Evolutionary conservation across 495 filamentous ascomycete species (phyloP).

Genomic region (Penicillium pancosmium): DNA sequence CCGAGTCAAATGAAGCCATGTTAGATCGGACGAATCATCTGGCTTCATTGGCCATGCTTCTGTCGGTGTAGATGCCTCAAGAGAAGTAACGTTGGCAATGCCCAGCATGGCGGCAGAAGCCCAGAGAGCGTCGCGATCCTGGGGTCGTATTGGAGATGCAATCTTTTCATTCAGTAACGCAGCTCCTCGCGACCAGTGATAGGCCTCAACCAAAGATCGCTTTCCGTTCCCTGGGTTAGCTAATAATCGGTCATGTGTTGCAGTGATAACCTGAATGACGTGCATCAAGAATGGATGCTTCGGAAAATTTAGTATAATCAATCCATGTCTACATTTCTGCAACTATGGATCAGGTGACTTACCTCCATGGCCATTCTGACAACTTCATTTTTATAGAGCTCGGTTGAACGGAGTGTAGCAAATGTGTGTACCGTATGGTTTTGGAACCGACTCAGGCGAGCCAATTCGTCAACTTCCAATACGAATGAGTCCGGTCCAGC

Average conservation of each 20-base stretch:
- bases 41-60: conserved; percentile 44
- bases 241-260: conserved; percentile 39
- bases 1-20: conserved; percentile 37
- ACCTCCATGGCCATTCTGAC: conserved; percentile 19
- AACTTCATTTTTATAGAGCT: conserved; percentile 20
- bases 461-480: conserved; percentile 28
- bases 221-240: conserved; percentile 7
- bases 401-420: conserved; percentile 15
- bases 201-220: conserved; percentile 30
- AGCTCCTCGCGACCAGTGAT: conserved; percentile 37
- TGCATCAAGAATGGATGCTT: conserved; percentile 49
- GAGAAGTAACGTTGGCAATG: conserved; percentile 32
- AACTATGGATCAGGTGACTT: neutral
- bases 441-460: conserved; percentile 33
- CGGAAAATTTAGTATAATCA: too few species aligned
- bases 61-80: conserved; percentile 28
- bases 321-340: too few species aligned
- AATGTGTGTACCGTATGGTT: conserved; percentile 32
- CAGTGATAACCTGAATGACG: conserved; percentile 35
- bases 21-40: conserved; percentile 26
- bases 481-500: conserved; percentile 24
- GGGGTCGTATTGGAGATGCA: conserved; percentile 24
- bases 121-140: conserved; percentile 46
- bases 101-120: conserved; percentile 43
- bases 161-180: conserved; percentile 35